Base-by-base conservation (phyloP, 1,139 yeast species). In the Diutina pseudorugosa region DNA sequence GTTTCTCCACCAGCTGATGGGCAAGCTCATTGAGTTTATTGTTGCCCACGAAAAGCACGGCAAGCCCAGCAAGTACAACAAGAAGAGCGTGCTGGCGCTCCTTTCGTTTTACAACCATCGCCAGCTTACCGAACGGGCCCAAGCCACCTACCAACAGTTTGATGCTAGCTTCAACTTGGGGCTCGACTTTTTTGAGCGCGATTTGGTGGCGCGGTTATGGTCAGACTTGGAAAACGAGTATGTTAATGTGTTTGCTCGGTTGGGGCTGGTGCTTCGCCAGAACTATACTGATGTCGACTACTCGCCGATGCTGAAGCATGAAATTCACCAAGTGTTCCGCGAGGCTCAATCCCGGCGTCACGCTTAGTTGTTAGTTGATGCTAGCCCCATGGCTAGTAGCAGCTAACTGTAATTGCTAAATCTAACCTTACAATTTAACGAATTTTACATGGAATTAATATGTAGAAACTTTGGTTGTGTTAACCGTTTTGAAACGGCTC, bases 1-100 rank as follows among this genome's bases (percentile, higher is more conserved):
- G 54, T 76, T 81, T 25, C 57, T 74, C 43, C 62, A 61, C 49
- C 70, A 71, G 54, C 65, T 66, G 52, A 61, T 87, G 63, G 94
- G 89, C 5, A 84, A 81, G 61, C 66, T 86, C 53, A 70, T 77
- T 41, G 82, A 81, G 33, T 84, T 86, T 63, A 78, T 89, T 4
- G 76, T 76, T 50, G 41, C n/a, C 41, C 80, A 85, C 51, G 84
- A 49, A 71, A 67, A 66, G 53, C 66, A 67, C 47, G 75, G 83
- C 1, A 77, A 74, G 57, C 80, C 84, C 56, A 85, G 83, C 58
- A 82, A 85, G 25, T 83, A 81, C 58, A 82, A 80, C 56, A 76
- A 77, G 59, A 75, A 80, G 51, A 75, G 79, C 23, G 69, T 88
- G 55, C 79, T 76, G 57, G 76, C 83, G 42, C 70, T 86, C 20